Base-by-base conservation (phyloP, 805 yeast species). In the Metschnikowia corniflorae region DNA sequence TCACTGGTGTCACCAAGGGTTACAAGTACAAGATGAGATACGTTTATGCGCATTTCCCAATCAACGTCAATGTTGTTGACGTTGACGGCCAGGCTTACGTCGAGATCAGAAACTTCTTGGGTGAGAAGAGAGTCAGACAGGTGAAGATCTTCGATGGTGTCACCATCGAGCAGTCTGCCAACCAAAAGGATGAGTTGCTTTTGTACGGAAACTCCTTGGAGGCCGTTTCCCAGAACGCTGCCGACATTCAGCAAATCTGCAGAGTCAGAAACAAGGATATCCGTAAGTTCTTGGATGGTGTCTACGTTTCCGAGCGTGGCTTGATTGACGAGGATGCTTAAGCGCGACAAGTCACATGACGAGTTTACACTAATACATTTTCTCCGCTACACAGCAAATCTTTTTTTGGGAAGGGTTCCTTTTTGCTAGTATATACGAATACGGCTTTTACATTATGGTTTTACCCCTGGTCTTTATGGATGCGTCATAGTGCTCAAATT, bases 1-100 rank as follows among this genome's bases (percentile, higher is more conserved):
- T 93, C 75, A 86, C 85, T 57, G 99, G 99, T 85, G 98, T 93
- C 68, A 93, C 98, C 70, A 82, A 82, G 78, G 98, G 97, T 74
- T 91, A 75, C 95, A 82, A 86, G 77, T 93, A 93, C 93, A 93
- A 93, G 86, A 84, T 93, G 97, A 88, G 97, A 81, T 89, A 87
- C 73, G 98, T 93, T 53, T 94, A 91, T 70, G 99, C 98, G 82
- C 98, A 93, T 86, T 93, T 93, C 96, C 99, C 98, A 71, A 93
- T 94, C 76, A 93, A 93, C 76, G 96, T 93, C 57, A 91, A 89
- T 79, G 71, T 88, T 56, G 68, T 85, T 66, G 86, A 85, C 54
- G 75, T 77, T 61, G 91, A 91, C 43, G 86, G 85, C 57, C 59
- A 67, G 36, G 71, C 77, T 51, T 78, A 63, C 63, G 84, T 91